Evolutionary conservation across 2,329 filamentous ascomycete genomes (phyloP), one percentile per base, ranked within the genome.

Genomic region (Trichophyton verrucosum): DNA sequence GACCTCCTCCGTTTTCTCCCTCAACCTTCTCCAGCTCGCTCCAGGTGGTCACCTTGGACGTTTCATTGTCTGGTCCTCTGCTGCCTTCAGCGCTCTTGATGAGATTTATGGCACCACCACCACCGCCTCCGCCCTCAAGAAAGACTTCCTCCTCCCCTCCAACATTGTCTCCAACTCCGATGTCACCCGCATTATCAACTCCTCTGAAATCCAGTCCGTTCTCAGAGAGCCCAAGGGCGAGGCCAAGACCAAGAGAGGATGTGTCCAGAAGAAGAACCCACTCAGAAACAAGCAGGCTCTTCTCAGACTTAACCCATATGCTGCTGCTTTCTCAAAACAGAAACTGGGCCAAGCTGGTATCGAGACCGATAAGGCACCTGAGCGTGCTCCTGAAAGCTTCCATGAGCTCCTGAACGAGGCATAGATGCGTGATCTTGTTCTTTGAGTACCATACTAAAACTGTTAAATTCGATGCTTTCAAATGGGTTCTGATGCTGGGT

Each of bases 181-280:
- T 75, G 86, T 99, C 72, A 86, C 85, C 81, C 94, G 95, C 80
- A 85, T 99, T 75, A 99, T 99, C 88, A 99, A 99, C 90, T 92
- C 88, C 74, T 91, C 89, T 74, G 94, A 99, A 82, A 88, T 97
- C 78, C 94, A 99, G 87, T 89, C 87, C 78, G 92, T 96, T 63
- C 86, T 99, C 74, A 86, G 88, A 72, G 90, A 87, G 65, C 90
- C 91, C 78, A 94, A 91, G 84, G 94, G 94, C 71, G 85, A 87
- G 70, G 85, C 90, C 74, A 80, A 86, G 75, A 95, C 91, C 79
- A 96, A 96, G 86, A 89, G 94, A 75, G 80, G 82, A 69, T 80
- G 83, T 74, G 90, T 96, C 69, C 92, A 96, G 86, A 99, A 99
- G 91, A 97, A 97, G 91, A 99, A 99, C 86, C 94, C 94, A 74